phyloP scores from a whole-genome alignment of 2,329 filamentous ascomycete genomes.

The Trichoderma sp. region DNA sequence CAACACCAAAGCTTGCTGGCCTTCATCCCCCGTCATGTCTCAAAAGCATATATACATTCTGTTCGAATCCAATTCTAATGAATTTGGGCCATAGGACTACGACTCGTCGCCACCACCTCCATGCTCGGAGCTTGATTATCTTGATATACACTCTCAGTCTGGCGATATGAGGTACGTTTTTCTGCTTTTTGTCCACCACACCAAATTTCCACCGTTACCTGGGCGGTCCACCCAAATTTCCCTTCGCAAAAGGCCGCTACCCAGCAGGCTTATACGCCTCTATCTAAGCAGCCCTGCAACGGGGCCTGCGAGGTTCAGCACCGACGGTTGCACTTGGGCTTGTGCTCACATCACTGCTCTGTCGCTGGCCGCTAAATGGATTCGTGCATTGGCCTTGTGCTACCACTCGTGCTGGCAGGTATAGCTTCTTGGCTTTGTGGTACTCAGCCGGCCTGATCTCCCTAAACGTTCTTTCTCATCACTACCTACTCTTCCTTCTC shows the following conservation, averaged over 20 bases:
- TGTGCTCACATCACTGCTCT: slow-evolving; percentile 20
- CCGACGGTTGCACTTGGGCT: slow-evolving; percentile 12
- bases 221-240: slow-evolving; percentile 6
- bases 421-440: slow-evolving; percentile 40
- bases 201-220: slow-evolving; percentile 19
- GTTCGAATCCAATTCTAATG: slow-evolving; percentile 32
- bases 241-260: not conserved
- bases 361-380: slow-evolving; percentile 24
- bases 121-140: slow-evolving; percentile 52
- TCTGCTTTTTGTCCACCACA: slow-evolving; percentile 3
- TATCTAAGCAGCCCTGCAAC: slow-evolving; percentile 1
- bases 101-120: slow-evolving; percentile 53
- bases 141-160: slow-evolving; percentile 51
- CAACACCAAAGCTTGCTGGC: not conserved
- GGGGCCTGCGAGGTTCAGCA: not conserved
- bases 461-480: slow-evolving; percentile 26
- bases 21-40: not conserved
- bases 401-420: slow-evolving; percentile 49
- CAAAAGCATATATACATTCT: slow-evolving; percentile 18
- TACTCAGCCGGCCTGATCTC: slow-evolving; percentile 32
- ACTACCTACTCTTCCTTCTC: slow-evolving; percentile 13
- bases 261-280: slow-evolving; percentile 9
- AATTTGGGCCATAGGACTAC: slow-evolving; percentile 51
- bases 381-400: slow-evolving; percentile 38
- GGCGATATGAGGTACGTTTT: slow-evolving; percentile 58